Base-by-base conservation (phyloP, 129 eudicot species). In the Escallonia herrerae region DNA sequence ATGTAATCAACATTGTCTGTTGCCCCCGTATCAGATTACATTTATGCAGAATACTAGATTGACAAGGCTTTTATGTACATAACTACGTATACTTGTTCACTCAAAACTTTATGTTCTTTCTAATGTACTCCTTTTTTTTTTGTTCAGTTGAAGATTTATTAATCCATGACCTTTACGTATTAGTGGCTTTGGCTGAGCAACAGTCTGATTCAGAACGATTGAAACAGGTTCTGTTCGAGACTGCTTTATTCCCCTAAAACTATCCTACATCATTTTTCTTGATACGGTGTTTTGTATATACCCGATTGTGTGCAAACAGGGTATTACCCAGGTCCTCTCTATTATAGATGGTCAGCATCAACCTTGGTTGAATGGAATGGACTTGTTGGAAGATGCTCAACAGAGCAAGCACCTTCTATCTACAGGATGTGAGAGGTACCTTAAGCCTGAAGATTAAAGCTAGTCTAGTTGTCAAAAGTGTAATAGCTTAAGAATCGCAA, bases 81-180 rank as follows among this genome's bases (percentile, higher is more conserved):
- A n/a, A n/a, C n/a, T n/a, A n/a, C n/a, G n/a, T n/a, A 4, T 9
- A 22, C 43, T 12, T 43, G 46, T 64, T 7, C 39, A 39, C 40
- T 45, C 7, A n/a, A 11, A 12, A 56, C 33, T 22, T 8, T 40
- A 33, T 58, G 48, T 40, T 57, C 41, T 37, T 55, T 40, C 40
- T 47, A 12, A 53, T 62, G 7, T 39, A 40, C 5, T 59, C 39
- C 42, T 11, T 48, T 58, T 10, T 56, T 64, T 38, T 54, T 71
- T 7, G 33, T 66, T 65, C 87, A 87, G 95, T 84, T 67, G 95
- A 84, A 74, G 97, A 91, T 72, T 82, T 91, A 69, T 82, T 91
- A 58, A 46, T 84, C 39, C 81, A 78, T 72, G 97, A 91, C 55
- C 80, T 84, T 51, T 57, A 74, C 70, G 49, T 46, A 59, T 68